phyloP scores from a whole-genome alignment of 2,329 filamentous ascomycete genomes.

The Albifimbria verrucaria region DNA sequence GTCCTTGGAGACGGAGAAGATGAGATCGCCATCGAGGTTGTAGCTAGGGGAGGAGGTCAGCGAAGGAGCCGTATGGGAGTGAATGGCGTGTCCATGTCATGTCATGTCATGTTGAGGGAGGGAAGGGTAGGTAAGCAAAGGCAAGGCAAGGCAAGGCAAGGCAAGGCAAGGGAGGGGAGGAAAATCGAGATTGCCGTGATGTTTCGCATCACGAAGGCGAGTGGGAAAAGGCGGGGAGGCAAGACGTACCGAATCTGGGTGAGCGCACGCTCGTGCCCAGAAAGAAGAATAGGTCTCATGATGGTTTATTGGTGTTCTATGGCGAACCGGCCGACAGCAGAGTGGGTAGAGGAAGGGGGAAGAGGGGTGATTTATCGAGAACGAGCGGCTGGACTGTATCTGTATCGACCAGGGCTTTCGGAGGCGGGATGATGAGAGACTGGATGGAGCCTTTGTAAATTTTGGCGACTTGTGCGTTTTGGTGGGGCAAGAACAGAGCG shows the following conservation, averaged over 20 bases:
- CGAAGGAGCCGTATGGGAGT: constrained; percentile 6
- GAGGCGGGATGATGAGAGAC: constrained; percentile 10
- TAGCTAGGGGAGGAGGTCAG: constrained; percentile 51
- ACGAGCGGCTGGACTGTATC: constrained; percentile 25
- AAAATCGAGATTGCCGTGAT: constrained; percentile 12
- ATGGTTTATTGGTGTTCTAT: constrained; percentile 33
- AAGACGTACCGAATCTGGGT: constrained; percentile 79
- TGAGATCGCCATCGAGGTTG: constrained; percentile 91
- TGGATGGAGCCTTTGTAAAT: constrained; percentile 28
- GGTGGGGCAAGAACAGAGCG: constrained; percentile 31
- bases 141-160: constrained; percentile 1
- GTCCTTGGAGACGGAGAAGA: constrained; percentile 95
- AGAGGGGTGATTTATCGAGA: constrained; percentile 22
- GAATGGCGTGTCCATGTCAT: constrained; percentile 5
- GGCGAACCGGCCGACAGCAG: constrained; percentile 4
- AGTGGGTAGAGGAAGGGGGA: constrained; percentile 19
- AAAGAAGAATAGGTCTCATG: constrained; percentile 96
- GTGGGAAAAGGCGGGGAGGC: constrained; percentile 3
- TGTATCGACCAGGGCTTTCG: constrained; percentile 31
- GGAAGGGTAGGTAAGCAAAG: not conserved
- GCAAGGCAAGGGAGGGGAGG: constrained; percentile 1
- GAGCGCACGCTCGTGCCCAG: constrained; percentile 94
- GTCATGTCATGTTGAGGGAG: too few relatives aligned
- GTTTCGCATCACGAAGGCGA: too few relatives aligned
- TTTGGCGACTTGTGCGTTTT: constrained; percentile 45